A percentile compares a stretch with the other conserved stretches of the same genome.
phyloP scores from a whole-genome alignment of 2,329 filamentous ascomycete species.

The Rutstroemia sp. region DNA sequence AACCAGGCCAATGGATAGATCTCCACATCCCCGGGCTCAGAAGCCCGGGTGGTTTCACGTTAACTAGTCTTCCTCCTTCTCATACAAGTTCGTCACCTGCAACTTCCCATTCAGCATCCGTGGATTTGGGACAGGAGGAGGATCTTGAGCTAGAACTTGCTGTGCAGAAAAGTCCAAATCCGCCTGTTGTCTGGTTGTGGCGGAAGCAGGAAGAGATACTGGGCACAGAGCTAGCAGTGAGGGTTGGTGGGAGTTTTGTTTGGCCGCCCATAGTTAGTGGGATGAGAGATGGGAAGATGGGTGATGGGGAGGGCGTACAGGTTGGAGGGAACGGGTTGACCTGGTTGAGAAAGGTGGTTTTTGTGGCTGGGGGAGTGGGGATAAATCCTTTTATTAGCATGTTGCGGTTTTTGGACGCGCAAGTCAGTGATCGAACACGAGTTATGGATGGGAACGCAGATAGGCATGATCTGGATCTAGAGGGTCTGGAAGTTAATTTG shows the following conservation, averaged over 20 bases:
- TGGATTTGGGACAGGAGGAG: too few species aligned
- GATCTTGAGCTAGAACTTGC: not conserved
- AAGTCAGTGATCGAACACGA: not conserved
- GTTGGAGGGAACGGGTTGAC: not conserved
- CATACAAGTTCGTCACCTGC: not conserved
- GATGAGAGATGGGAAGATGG: not conserved
- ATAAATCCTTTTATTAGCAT: conserved; percentile 31
- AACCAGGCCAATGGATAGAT: not conserved
- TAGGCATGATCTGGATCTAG: not conserved
- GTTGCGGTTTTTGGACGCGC: conserved; percentile 14
- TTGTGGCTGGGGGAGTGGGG: conserved; percentile 43
- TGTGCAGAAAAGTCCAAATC: conserved; percentile 41
- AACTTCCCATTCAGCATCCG: too few species aligned
- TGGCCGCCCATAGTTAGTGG: conserved; percentile 54
- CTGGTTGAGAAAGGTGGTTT: conserved; percentile 52
- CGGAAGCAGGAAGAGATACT: conserved; percentile 46
- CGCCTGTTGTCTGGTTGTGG: conserved; percentile 73
- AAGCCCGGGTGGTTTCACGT: not conserved
- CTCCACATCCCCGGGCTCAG: not conserved
- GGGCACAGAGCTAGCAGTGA: conserved; percentile 51
- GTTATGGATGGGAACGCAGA: not conserved
- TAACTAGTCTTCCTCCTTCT: not conserved
- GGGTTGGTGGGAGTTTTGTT: conserved; percentile 74
- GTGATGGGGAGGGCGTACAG: not conserved
- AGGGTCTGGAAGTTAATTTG: conserved; percentile 13